Percentiles rank a stretch among this genome's conserved stretches.
Conservation (phyloP, 768 basidiomycete species). For the Mrakia hoshinonis region DNA sequence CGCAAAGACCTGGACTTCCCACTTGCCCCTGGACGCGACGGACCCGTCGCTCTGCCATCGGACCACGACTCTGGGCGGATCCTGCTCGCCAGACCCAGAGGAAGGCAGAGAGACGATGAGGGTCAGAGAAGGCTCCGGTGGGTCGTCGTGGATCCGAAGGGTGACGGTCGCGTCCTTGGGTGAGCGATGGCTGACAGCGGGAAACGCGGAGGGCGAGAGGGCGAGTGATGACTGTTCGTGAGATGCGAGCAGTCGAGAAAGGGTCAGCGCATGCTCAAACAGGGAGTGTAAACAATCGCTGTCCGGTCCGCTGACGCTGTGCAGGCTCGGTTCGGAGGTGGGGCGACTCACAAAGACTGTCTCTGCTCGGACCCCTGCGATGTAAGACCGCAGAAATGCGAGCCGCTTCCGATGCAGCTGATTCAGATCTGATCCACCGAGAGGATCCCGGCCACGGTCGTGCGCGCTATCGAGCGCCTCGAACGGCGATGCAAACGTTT, state of each 20-base stretch:
- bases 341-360: conserved; percentile 3
- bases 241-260: background rate
- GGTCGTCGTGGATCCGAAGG: conserved; percentile 9
- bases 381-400: background rate
- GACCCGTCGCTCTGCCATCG: background rate
- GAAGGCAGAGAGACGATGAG: background rate
- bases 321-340: too few relatives aligned
- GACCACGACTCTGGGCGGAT: background rate
- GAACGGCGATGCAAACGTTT: background rate
- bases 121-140: conserved; percentile 7
- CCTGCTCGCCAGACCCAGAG: background rate
- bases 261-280: background rate
- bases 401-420: conserved; percentile 9
- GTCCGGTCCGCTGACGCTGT: background rate
- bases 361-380: background rate
- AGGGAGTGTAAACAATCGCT: background rate
- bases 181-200: background rate
- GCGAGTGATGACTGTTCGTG: background rate
- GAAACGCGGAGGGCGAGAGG: background rate
- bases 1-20: too few relatives aligned
- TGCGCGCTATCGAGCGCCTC: background rate
- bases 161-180: too few relatives aligned
- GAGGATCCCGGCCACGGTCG: background rate
- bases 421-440: background rate
- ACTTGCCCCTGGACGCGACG: too few relatives aligned